phyloP scores from a whole-genome alignment of 75 land plant species.

The Azolla pinnata region DNA sequence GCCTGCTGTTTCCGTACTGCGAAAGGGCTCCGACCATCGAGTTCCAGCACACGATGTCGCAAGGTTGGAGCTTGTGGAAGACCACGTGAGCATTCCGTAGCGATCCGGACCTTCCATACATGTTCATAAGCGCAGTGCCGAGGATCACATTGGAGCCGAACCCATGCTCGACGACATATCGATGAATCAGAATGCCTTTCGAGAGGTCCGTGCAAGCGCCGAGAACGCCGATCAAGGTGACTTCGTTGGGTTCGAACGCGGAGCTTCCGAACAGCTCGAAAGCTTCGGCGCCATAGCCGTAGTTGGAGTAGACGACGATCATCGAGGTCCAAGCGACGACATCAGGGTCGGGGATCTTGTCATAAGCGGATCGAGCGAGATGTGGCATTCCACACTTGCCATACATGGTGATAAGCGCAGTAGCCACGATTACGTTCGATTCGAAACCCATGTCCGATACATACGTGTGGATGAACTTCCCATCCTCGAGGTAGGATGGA shows the following conservation, averaged over 20 bases:
- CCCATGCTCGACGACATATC: neutral
- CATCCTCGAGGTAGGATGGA: neutral
- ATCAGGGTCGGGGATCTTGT: neutral
- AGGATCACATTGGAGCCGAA: neutral
- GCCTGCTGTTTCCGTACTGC: constrained; percentile 15
- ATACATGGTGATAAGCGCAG: constrained; percentile 7
- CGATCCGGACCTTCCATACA: neutral
- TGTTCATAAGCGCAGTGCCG: neutral
- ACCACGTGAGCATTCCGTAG: neutral
- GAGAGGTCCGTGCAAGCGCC: neutral
- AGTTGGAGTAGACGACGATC: neutral
- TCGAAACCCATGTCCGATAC: neutral
- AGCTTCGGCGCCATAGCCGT: constrained; percentile 3
- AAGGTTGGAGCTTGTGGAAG: neutral
- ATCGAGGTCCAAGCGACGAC: constrained; percentile 5
- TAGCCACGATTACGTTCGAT: neutral
- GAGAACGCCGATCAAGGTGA: neutral
- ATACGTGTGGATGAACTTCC: constrained; percentile 1
- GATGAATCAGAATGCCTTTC: neutral
- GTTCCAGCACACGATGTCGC: constrained; percentile 28
- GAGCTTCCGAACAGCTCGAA: constrained; percentile 4
- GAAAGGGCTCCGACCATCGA: constrained; percentile 30
- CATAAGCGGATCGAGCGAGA: neutral
- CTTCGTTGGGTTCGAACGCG: neutral
- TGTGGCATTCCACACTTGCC: constrained; percentile 3